Evolutionary conservation across 768 basidiomycete genomes (phyloP).

Genomic region (Crassisporium funariophilum): DNA sequence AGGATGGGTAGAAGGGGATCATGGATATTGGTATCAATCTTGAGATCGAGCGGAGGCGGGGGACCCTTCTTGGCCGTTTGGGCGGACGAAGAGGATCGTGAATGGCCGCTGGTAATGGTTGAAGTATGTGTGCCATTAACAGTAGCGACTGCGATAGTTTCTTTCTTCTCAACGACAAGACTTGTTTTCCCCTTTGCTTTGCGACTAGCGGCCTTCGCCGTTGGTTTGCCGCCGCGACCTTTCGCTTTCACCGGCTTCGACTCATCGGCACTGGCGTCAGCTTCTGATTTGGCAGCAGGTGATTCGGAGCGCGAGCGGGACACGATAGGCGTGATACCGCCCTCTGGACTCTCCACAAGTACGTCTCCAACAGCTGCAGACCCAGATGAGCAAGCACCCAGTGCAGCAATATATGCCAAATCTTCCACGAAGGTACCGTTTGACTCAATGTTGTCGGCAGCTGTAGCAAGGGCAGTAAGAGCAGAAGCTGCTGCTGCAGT

Average conservation of each 20-base stretch:
- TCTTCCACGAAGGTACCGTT: slow-evolving; percentile 24
- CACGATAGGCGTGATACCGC: background rate
- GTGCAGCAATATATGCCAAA: slow-evolving; percentile 32
- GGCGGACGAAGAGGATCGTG: background rate
- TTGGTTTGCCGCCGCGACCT: slow-evolving; percentile 7
- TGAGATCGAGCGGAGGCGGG: slow-evolving; percentile 17
- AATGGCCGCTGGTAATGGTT: background rate
- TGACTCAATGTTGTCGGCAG: slow-evolving; percentile 33
- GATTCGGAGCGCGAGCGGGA: slow-evolving; percentile 14
- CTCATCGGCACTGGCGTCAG: slow-evolving; percentile 12
- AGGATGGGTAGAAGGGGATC: background rate
- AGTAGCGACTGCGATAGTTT: background rate
- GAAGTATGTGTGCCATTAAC: slow-evolving; percentile 9
- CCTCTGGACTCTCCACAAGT: slow-evolving; percentile 17
- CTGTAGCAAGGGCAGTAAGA: slow-evolving; percentile 20
- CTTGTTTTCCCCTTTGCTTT: background rate
- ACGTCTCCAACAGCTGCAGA: slow-evolving; percentile 48
- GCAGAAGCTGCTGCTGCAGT: slow-evolving; percentile 18
- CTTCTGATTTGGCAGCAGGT: slow-evolving; percentile 9
- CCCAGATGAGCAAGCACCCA: slow-evolving; percentile 48
- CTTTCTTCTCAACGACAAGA: slow-evolving; percentile 6
- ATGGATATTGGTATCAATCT: slow-evolving; percentile 8
- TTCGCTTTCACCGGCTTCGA: slow-evolving; percentile 4
- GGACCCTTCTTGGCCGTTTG: slow-evolving; percentile 19
- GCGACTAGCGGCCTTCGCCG: slow-evolving; percentile 12